A percentile compares a stretch with the other conserved stretches of the same genome.
phyloP scores from a whole-genome alignment of 805 yeast genomes.

The Ogataea nitratoaversa region DNA sequence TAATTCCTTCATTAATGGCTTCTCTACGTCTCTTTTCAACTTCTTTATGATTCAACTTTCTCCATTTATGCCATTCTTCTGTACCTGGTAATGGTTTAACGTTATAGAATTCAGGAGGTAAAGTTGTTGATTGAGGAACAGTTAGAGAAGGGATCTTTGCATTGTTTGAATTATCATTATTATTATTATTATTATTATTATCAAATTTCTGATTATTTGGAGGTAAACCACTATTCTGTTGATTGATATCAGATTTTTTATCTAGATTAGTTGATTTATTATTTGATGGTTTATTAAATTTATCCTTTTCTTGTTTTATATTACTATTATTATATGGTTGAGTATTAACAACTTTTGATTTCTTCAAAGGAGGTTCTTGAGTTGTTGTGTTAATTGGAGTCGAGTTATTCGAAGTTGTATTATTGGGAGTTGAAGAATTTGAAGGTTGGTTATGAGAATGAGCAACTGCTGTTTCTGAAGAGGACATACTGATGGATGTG shows the following conservation, averaged over 20 bases:
- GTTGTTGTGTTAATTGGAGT: neutral
- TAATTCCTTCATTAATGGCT: conserved; percentile 81
- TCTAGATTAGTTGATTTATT: too few relatives aligned
- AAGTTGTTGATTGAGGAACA: conserved; percentile 18
- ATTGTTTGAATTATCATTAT: neutral
- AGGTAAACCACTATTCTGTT: neutral
- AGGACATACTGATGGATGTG: neutral
- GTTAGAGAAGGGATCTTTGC: conserved; percentile 19
- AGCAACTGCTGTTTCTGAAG: neutral
- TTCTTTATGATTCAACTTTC: conserved; percentile 91
- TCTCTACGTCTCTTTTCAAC: conserved; percentile 93
- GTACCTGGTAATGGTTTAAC: conserved; percentile 65
- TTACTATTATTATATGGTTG: neutral
- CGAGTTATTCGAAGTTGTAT: neutral
- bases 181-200: neutral
- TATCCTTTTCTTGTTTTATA: too few relatives aligned
- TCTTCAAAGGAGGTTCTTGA: neutral
- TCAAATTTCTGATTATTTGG: neutral
- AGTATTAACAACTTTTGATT: neutral
- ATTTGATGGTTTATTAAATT: too few relatives aligned
- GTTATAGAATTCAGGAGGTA: conserved; percentile 12
- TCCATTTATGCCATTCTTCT: conserved; percentile 77
- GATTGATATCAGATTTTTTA: too few relatives aligned
- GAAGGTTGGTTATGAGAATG: neutral
- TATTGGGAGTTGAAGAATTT: neutral